Evolutionary conservation across 2,329 filamentous ascomycete species (phyloP).

Genomic region (Leptographium procerum): DNA sequence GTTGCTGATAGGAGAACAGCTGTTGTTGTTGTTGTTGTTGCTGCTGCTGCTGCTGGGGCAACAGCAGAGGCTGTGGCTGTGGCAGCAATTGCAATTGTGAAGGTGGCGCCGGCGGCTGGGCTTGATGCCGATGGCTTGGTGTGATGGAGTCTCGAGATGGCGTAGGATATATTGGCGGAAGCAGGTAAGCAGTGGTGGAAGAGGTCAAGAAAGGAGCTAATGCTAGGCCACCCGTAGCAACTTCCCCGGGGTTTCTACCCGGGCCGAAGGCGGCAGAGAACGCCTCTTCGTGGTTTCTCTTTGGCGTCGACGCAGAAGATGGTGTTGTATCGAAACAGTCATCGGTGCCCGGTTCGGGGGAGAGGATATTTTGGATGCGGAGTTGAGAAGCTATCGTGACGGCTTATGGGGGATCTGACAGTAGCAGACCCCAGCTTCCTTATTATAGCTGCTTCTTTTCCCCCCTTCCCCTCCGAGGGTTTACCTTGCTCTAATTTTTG

Average conservation of each 20-base stretch:
- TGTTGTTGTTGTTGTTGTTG: neutral
- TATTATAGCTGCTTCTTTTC: conserved; percentile 6
- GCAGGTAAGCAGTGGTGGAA: neutral
- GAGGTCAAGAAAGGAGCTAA: neutral
- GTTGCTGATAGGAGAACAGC: neutral
- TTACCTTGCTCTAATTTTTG: neutral
- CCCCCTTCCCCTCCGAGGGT: neutral
- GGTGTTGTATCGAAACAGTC: conserved; percentile 19
- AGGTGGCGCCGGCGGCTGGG: neutral
- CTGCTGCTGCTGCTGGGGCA: neutral
- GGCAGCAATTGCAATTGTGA: neutral
- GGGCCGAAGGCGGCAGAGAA: conserved; percentile 13
- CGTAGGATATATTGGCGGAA: neutral
- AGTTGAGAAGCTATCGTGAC: conserved; percentile 39
- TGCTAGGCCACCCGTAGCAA: neutral
- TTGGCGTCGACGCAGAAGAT: conserved; percentile 22
- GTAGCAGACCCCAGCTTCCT: conserved; percentile 20
- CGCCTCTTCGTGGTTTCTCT: conserved; percentile 25
- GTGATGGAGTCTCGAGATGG: neutral
- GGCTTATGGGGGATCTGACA: conserved; percentile 24
- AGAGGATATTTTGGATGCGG: conserved; percentile 40
- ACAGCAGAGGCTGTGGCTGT: neutral
- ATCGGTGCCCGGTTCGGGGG: conserved; percentile 29
- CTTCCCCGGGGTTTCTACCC: neutral
- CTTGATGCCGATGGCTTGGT: neutral